Evolutionary conservation across 2,329 filamentous ascomycete genomes (phyloP).

Genomic region (Colletotrichum sp.): DNA sequence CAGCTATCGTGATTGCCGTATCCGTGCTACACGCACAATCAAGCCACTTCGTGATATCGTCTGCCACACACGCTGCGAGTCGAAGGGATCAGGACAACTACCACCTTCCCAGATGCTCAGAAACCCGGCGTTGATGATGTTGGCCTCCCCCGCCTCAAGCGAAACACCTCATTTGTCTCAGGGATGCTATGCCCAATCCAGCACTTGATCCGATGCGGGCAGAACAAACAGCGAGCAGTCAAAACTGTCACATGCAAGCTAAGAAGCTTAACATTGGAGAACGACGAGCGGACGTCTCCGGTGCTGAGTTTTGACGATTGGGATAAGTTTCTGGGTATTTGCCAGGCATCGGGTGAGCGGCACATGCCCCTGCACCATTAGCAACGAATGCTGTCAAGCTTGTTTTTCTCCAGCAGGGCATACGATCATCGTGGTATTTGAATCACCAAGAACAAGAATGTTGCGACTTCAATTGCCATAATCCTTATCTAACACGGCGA

Average conservation of each 20-base stretch:
- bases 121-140: neutral
- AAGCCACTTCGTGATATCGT: neutral
- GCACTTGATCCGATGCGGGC: neutral
- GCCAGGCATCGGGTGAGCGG: neutral
- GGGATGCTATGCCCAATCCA: neutral
- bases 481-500: neutral
- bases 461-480: accelerated
- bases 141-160: neutral
- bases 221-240: neutral
- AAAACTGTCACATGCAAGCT: neutral
- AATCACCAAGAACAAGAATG: neutral
- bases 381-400: neutral
- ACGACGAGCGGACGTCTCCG: neutral
- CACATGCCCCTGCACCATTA: neutral
- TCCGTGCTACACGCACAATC: neutral
- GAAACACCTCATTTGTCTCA: neutral
- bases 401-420: neutral
- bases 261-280: neutral
- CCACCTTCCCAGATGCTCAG: neutral
- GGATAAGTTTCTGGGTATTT: neutral
- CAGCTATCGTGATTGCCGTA: neutral
- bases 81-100: neutral
- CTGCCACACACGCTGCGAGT: neutral
- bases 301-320: neutral
- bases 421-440: neutral